Evolutionary conservation across 1,139 yeast species (phyloP).

Genomic region (Arxiozyma telluris): DNA sequence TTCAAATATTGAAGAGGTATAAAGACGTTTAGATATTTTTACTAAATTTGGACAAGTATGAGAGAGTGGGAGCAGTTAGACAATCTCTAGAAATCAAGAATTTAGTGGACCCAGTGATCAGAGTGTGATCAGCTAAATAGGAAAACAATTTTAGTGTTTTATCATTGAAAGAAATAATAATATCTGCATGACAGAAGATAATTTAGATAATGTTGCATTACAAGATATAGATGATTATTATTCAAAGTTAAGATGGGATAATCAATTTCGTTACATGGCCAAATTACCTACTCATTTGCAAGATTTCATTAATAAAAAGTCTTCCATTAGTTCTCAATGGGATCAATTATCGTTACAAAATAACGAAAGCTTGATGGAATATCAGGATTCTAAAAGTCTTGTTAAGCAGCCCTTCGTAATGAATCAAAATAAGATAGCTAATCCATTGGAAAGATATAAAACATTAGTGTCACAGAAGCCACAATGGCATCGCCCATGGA

Average conservation of each 20-base stretch:
- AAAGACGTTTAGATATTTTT: too few relatives aligned
- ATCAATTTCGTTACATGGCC: conserved; percentile 22
- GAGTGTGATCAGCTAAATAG: background rate
- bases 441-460: background rate
- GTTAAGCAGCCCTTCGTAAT: background rate
- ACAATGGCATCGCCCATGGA: conserved; percentile 57
- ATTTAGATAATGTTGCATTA: conserved; percentile 2
- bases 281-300: conserved; percentile 24
- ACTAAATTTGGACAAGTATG: too few relatives aligned
- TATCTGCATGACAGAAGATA: background rate
- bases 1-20: background rate
- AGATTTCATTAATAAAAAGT: conserved; percentile 13
- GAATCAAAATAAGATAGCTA: background rate
- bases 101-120: background rate
- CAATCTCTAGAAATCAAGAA: background rate
- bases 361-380: background rate
- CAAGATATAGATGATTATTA: conserved; percentile 7
- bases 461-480: conserved; percentile 30
- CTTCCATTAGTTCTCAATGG: background rate
- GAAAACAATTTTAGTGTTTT: too few relatives aligned
- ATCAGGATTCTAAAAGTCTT: background rate
- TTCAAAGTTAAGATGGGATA: conserved; percentile 18
- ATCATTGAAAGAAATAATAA: too few relatives aligned
- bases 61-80: background rate
- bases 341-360: background rate